A percentile compares a stretch with the other conserved stretches of the same genome.
phyloP scores from a whole-genome alignment of 2,329 filamentous ascomycete genomes.

The Arthrobotrys conoides region DNA sequence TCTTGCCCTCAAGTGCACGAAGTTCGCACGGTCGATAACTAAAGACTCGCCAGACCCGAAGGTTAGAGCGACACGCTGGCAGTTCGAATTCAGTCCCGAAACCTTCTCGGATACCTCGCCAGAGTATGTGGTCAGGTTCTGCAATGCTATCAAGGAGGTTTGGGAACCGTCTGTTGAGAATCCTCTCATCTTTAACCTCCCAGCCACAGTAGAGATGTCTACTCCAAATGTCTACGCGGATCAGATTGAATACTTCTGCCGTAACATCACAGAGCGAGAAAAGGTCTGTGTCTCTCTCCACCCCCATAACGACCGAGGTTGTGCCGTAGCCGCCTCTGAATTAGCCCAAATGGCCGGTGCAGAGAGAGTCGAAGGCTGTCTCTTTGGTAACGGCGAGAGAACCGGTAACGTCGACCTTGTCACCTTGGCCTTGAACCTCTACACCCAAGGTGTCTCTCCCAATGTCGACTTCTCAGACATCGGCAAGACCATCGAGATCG shows the following conservation, averaged over 20 bases:
- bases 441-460: slow-evolving; percentile 90
- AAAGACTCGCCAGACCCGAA: slow-evolving; percentile 78
- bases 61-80: slow-evolving; percentile 75
- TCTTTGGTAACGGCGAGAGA: slow-evolving; percentile 95
- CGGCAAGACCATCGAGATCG: slow-evolving; percentile 84
- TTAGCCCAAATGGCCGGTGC: slow-evolving; percentile 96
- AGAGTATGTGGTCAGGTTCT: slow-evolving; percentile 85
- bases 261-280: slow-evolving; percentile 84
- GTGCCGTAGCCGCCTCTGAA: slow-evolving; percentile 89
- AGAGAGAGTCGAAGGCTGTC: slow-evolving; percentile 91
- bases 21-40: slow-evolving; percentile 88
- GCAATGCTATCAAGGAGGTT: slow-evolving; percentile 91
- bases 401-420: slow-evolving; percentile 97
- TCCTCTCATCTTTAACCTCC: slow-evolving; percentile 96
- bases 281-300: slow-evolving; percentile 92
- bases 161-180: slow-evolving; percentile 86
- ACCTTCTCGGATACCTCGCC: slow-evolving; percentile 90
- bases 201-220: slow-evolving; percentile 93
- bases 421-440: slow-evolving; percentile 91
- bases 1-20: slow-evolving; percentile 86
- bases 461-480: slow-evolving; percentile 93
- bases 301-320: slow-evolving; percentile 94
- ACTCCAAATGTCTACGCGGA: slow-evolving; percentile 97
- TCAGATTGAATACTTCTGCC: slow-evolving; percentile 95
- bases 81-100: slow-evolving; percentile 87